Base-by-base conservation (phyloP, 1,284 basidiomycete genomes). In the Cystobasidium pallidum region DNA sequence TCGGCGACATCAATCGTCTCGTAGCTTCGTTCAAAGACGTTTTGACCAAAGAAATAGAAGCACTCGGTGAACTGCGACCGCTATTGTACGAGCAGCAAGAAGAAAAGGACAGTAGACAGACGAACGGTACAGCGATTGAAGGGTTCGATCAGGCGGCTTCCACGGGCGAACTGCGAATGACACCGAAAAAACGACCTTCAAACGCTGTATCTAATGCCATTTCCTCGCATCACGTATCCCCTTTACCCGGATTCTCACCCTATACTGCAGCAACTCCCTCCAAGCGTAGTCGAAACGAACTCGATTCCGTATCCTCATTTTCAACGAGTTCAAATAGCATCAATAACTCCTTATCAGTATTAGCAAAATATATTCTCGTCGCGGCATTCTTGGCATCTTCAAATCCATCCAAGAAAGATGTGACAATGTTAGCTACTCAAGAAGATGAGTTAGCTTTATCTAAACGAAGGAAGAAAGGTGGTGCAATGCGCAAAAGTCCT, bases 391-490 rank as follows among this genome's bases (percentile, higher is more conserved):
- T 72, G 26, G 62, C 62, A 30, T 66, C 62, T 55, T 72, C 62
- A n/a, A 72, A 72, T 59, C 70, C 70, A 30, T 47, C 51, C 11
- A 55, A 54, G 34, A 72, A 66, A 28, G 70, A 72, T 52, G 17
- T 72, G n/a, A 34, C 36, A 21, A 66, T 72, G 70, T 36, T 72
- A 54, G 70, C 70, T 15, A 61, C 55, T 30, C 13, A 45, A 43
- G 70, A 72, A 51, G 62, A 65, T 39, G 70, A 72, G 17, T 36
- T 57, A 28, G 13, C 28, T 36, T n/a, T 45, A 26, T 63, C 68
- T 17, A 45, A 36, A 51, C 15, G 39, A 21, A 43, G 36, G 19
- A 72, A 72, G 47, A 72, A 66, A 57, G 70, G 70, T 1, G 70
- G 70, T 41, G 70, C 62, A 7, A 66, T 63, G 19, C 62, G 70